These are phyloP conservation scores for Epichloe uncinata DNA, from an alignment of 2,329 filamentous ascomycete species.

Conservation along the genomic window DNA sequence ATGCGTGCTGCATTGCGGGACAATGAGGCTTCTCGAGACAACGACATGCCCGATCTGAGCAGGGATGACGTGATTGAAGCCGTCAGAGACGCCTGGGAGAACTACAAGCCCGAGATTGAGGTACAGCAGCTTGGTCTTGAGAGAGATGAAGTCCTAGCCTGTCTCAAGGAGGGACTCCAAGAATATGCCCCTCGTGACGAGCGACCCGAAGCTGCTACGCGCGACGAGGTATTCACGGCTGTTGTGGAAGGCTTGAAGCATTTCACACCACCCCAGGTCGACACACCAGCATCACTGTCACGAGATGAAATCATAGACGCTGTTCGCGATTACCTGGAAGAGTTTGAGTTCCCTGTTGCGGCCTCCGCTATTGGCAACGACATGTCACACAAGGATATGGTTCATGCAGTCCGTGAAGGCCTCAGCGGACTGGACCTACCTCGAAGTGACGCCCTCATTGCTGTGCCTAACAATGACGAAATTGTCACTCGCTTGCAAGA, in stretches of 20 bases:
- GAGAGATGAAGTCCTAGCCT: constrained; percentile 77
- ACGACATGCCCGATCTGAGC: constrained; percentile 36
- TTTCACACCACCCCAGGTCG: constrained; percentile 60
- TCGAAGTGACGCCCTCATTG: constrained; percentile 25
- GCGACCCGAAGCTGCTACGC: constrained; percentile 47
- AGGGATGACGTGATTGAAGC: constrained; percentile 78
- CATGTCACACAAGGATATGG: constrained; percentile 47
- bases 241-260: constrained; percentile 77
- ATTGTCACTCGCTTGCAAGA: constrained; percentile 47
- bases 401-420: constrained; percentile 50
- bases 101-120: constrained; percentile 86
- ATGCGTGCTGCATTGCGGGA: constrained; percentile 64
- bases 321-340: constrained; percentile 75
- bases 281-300: constrained; percentile 55
- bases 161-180: constrained; percentile 72
- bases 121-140: constrained; percentile 83
- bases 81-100: constrained; percentile 83
- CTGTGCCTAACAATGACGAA: constrained; percentile 32
- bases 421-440: constrained; percentile 37
- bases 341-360: constrained; percentile 62
- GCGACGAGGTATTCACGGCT: constrained; percentile 74
- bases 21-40: constrained; percentile 32
- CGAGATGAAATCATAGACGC: constrained; percentile 73
- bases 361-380: constrained; percentile 39
- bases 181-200: constrained; percentile 51